Conservation (phyloP, 2,329 filamentous ascomycete species). For the Aureobasidium sp. region DNA sequence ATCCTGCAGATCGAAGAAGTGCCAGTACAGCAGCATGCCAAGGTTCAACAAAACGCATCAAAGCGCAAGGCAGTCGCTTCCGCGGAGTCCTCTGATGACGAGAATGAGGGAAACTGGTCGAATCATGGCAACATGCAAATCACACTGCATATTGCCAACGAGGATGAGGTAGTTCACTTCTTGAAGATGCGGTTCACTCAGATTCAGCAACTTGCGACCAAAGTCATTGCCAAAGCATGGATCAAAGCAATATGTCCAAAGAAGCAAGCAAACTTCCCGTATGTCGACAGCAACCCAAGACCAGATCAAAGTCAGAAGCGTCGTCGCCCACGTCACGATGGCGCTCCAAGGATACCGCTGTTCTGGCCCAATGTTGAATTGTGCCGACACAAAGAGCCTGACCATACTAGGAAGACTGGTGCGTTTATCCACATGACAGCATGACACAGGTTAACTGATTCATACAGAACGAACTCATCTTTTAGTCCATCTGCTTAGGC, state of each 20-base stretch:
- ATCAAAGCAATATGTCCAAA: slow-evolving; percentile 69
- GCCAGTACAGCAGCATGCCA: neutral
- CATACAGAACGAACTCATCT: slow-evolving; percentile 11
- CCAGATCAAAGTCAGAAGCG: slow-evolving; percentile 6
- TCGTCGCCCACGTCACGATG: neutral
- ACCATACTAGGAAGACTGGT: slow-evolving; percentile 65
- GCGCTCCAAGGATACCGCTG: slow-evolving; percentile 21
- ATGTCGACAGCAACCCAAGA: slow-evolving; percentile 46
- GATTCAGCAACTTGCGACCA: slow-evolving; percentile 64
- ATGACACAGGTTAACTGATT: neutral
- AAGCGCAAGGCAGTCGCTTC: neutral
- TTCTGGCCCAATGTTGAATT: slow-evolving; percentile 32
- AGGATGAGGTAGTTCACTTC: slow-evolving; percentile 41
- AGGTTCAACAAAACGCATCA: neutral
- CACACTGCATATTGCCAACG: slow-evolving; percentile 19
- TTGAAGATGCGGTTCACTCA: slow-evolving; percentile 57
- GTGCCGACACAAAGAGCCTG: slow-evolving; percentile 64
- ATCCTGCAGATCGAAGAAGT: neutral
- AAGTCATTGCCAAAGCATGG: slow-evolving; percentile 67
- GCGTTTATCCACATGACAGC: slow-evolving; percentile 7
- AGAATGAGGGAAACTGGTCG: neutral
- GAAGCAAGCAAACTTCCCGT: slow-evolving; percentile 69
- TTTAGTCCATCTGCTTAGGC: slow-evolving; percentile 12
- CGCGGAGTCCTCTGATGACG: slow-evolving; percentile 3
- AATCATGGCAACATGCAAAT: slow-evolving; percentile 10